phyloP scores from a whole-genome alignment of 176 grass and related monocot genomes.

The Alopecurus myosuroides region DNA sequence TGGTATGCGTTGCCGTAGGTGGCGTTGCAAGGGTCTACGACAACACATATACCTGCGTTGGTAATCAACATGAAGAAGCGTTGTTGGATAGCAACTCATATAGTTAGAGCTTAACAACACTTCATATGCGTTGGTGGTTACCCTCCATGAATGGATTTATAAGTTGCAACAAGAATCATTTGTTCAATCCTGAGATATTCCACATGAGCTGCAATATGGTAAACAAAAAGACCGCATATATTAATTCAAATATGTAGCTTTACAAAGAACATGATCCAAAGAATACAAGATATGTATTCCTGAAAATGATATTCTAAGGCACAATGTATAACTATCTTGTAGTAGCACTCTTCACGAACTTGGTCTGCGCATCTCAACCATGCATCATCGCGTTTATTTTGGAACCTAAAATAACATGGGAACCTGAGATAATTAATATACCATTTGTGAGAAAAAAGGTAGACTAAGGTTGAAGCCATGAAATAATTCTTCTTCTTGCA shows the following conservation, averaged over 20 bases:
- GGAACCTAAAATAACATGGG: background rate
- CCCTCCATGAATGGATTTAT: no score
- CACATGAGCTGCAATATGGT: background rate
- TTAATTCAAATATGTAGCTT: background rate
- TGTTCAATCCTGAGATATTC: background rate
- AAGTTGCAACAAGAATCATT: background rate
- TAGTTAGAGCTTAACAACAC: no score
- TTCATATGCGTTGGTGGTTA: no score
- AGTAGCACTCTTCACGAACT: background rate
- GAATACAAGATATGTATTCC: background rate
- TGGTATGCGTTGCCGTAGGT: no score
- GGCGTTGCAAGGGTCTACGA: no score
- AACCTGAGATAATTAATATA: no score
- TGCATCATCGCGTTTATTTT: background rate
- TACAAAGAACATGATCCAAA: background rate
- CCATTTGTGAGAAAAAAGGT: no score
- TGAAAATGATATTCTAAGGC: background rate
- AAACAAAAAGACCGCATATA: background rate
- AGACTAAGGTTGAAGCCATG: no score
- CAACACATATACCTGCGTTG: no score
- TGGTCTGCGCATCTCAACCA: background rate
- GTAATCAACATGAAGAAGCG: no score
- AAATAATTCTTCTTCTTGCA: no score
- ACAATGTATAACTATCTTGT: background rate
- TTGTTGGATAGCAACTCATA: no score